Base-by-base conservation (phyloP, 805 yeast species). In the Metschnikowia matae region DNA sequence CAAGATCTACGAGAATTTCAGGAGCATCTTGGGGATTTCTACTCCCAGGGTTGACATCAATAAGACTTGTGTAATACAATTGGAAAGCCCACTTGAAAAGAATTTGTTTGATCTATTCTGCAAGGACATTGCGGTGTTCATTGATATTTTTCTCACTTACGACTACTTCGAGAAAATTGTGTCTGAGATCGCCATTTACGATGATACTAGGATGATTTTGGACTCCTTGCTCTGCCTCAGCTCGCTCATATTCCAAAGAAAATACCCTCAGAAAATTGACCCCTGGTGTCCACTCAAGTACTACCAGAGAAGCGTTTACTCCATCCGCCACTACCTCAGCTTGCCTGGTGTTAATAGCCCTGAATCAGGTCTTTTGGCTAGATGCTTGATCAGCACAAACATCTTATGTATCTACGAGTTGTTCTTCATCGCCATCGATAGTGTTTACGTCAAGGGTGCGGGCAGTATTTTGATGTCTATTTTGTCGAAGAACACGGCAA, bases 401-500 rank as follows among this genome's bases (percentile, higher is more conserved):
- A 54, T 72, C 14, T 61, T 72, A 15, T 69, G 75, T 38, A 62
- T 71, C 13, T 70, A 69, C 55, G 77, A 72, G 54, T 60, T 71
- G 56, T 67, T 68, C 44, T 71, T 69, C 44, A 66, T 67, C 34
- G 73, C 73, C 7, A 62, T 63, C 21, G 73, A 69, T 42, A 65
- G 65, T 36, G 66, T 73, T 3, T 67, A 72, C 50, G 67, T 69
- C 36, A 70, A 66, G 55, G 74, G 73, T 0, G 75, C 75, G 1
- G 63, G 67, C 6, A 60, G 66, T 31, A 63, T 71, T 11, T 58
- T 71, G 26, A 57, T 64, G 26, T 63, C 71, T 6, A 60, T 71
- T 4, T 56, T 69, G 40, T 50, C 58, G 26, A 59, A 56, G 42
- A 45, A 52, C 4, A 49, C 53, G n/a, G 49, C 49, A 7, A 36